Evolutionary conservation across 306 rosid species (phyloP), one percentile per base, ranked within the genome.

Genomic region (Castanopsis chinensis): DNA sequence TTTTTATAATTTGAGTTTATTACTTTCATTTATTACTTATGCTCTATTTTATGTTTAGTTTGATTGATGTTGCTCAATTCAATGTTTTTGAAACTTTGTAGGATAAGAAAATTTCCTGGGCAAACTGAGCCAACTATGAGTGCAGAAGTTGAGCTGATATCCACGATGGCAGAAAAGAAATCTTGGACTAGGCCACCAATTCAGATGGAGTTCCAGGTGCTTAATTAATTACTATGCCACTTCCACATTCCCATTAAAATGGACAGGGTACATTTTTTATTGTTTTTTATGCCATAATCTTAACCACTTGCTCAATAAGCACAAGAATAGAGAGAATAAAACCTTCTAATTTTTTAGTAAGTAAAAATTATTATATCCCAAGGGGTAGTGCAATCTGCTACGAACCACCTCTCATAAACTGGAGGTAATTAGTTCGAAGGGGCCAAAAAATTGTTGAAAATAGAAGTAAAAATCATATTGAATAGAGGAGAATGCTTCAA

Each of bases 171-270:
- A 41, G 98, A 96, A 82, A 96, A 93, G 89, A 96, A 96, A 74
- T 89, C 98, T 68, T 90, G 94, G 96, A 96, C 98, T 55, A 89
- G 94, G 77, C 99, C 98, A 14, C 98, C 98, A 71, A 96, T 96
- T 85, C 98, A 93, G 91, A 93, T 96, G 99, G 99, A 96, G 82
- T 93, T 93, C 79, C 99, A 96, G 99, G 97, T 96, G 71, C 84
- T 80, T 75, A 81, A 49, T 71, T 35, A 15, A 69, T 63, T 49
- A 3, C 51, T 54, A 6, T 32, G 72, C 71, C 71, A 37, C 73
- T 78, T 76, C 28, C 49, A 8, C 76, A 71, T 33, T 72, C 49
- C 45, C 71, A 9, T 59, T 54, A 70, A 53, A 72, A 61, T 73
- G 57, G 65, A 72, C 23, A 17, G 65, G 30, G 70, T 18, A 19